Base-by-base conservation (phyloP, 2,329 filamentous ascomycete genomes). In the Dryadomyces quercus-mongolicae region DNA sequence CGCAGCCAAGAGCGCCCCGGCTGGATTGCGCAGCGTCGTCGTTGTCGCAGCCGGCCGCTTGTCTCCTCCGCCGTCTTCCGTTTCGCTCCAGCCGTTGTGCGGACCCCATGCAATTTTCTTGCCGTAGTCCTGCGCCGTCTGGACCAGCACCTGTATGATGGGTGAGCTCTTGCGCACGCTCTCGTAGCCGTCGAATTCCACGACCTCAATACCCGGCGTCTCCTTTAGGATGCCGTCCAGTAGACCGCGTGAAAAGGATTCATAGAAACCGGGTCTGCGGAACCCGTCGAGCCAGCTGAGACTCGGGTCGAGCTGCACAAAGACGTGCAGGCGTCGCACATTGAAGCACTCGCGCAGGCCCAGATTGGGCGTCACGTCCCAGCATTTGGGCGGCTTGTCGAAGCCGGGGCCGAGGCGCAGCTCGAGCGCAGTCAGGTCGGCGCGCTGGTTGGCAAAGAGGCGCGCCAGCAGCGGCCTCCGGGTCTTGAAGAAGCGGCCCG, bases 321-420 rank as follows among this genome's bases (percentile, higher is more conserved):
- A 86, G 12, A 91, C 76, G 25, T 75, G 79, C 49, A 91, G 65
- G 15, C 71, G 72, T 34, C 76, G 73, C 20, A 86, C 76, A 49
- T 74, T 79, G 55, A 68, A 67, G 64, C 82, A 85, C 51, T 87
- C 81, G 1, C 65, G 60, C 7, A 91, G 72, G 0, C 85, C 85
- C 1, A 90, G 71, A 1, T 75, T 74, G 5, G 75, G 69, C 59
- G 82, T 83, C 13, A 88, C 81, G 1, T 81, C 78, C 83, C 87
- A 90, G 51, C 82, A 80, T 38, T 73, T 73, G 1, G 86, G 86
- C 15, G 86, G 86, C 55, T 77, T 77, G 57, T 73, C 81, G 80
- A 84, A 91, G 20, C 85, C 85, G 0, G 85, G 85, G 0, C 86
- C 86, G 0, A 91, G 71, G 2, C 86, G 78, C 53, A 91, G 67